phyloP scores from a whole-genome alignment of 108 stramenopile genomes.

The Cylindrotheca closterium region DNA sequence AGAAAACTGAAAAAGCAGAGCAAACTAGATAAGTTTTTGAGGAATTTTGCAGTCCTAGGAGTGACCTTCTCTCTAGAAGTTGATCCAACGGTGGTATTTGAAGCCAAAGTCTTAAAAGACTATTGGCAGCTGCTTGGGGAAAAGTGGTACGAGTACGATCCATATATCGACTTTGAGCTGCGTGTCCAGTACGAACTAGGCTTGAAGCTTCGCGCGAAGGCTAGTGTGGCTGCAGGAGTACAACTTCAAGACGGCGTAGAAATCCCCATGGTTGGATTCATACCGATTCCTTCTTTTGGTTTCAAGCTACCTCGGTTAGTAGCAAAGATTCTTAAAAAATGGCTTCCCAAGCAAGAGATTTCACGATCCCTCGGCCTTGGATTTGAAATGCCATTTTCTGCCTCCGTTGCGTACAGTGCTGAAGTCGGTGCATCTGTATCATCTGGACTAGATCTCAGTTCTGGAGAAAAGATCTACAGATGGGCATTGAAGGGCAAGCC shows the following conservation, averaged over 20 bases:
- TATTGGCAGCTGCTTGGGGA: neutral
- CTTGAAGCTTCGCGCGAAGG: neutral
- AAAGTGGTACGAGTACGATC: neutral
- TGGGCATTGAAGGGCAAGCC: neutral
- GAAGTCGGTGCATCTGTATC: neutral
- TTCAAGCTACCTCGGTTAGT: neutral
- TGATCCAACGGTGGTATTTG: too few relatives aligned
- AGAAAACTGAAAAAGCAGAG: neutral
- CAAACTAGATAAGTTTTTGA: too few relatives aligned
- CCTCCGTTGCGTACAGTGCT: neutral
- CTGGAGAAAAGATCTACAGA: neutral
- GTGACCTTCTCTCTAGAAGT: too few relatives aligned
- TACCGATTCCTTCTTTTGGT: neutral
- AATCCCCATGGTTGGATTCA: neutral
- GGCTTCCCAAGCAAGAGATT: neutral
- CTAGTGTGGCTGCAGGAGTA: neutral
- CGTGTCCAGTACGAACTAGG: neutral
- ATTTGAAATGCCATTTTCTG: neutral
- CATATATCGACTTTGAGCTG: slow-evolving; percentile 2
- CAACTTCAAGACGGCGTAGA: neutral
- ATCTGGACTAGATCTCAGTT: neutral
- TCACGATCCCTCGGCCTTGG: neutral
- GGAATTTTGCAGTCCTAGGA: too few relatives aligned
- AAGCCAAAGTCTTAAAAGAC: neutral
- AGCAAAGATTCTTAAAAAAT: neutral